phyloP scores from a whole-genome alignment of 1,284 basidiomycete genomes.

The Ustilago trichophora region DNA sequence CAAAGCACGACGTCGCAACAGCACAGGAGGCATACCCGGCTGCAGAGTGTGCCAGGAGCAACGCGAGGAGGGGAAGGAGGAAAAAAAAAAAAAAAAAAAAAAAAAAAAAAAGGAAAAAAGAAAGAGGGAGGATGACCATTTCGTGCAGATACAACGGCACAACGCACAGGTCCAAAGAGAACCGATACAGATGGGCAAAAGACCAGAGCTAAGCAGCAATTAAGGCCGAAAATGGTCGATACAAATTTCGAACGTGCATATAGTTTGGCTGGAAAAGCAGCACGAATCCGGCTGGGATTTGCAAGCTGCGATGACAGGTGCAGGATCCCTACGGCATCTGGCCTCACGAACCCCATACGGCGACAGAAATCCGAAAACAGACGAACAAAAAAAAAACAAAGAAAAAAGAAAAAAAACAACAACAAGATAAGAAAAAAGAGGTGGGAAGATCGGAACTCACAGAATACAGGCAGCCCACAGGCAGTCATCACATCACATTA shows the following conservation, averaged over 20 bases:
- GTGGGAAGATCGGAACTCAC: background rate
- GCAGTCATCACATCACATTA: background rate
- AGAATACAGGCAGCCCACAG: background rate
- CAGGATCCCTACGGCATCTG: constrained; percentile 6
- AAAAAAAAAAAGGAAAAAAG: background rate
- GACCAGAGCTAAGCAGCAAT: background rate
- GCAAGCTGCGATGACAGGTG: constrained; percentile 10
- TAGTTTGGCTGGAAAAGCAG: too few relatives aligned
- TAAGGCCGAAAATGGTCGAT: background rate
- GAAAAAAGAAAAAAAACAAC: background rate
- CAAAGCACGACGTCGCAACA: background rate
- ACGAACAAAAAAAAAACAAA: too few relatives aligned
- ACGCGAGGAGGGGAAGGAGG: background rate
- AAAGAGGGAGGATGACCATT: too few relatives aligned
- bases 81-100: background rate
- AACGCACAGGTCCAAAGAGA: too few relatives aligned
- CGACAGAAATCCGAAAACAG: too few relatives aligned
- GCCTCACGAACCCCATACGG: background rate
- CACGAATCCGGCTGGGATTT: constrained; percentile 19
- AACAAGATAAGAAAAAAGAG: background rate
- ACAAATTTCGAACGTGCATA: too few relatives aligned
- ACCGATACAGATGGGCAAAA: too few relatives aligned
- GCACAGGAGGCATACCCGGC: constrained; percentile 3
- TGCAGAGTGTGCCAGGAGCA: background rate
- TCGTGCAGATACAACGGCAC: too few relatives aligned